phyloP scores from a whole-genome alignment of 805 yeast genomes.

The Clavispora carvajalis region DNA sequence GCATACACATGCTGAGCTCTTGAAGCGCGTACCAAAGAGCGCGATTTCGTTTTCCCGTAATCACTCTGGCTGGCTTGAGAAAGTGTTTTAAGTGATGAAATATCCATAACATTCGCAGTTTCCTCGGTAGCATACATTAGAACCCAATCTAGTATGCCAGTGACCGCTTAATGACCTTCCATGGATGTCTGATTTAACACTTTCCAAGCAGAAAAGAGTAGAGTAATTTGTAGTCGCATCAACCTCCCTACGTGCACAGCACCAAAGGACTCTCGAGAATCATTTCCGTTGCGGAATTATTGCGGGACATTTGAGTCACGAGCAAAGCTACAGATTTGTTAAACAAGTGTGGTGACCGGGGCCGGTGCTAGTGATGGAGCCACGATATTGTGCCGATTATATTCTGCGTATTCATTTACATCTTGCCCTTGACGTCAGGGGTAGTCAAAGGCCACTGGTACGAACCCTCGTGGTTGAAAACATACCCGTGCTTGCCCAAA shows the following conservation, averaged over 20 bases:
- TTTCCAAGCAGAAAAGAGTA: background rate
- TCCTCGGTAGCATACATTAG: slow-evolving; percentile 88
- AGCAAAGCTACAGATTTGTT: too few species aligned
- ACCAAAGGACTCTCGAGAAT: too few species aligned
- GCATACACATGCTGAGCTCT: slow-evolving; percentile 12
- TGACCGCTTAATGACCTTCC: slow-evolving; percentile 87
- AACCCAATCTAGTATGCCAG: slow-evolving; percentile 80
- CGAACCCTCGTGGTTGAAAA: slow-evolving; percentile 52
- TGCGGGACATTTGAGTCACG: too few species aligned
- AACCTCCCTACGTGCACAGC: too few species aligned
- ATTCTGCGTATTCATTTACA: slow-evolving; percentile 7
- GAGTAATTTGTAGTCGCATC: too few species aligned
- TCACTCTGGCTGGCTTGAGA: background rate
- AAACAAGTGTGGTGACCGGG: too few species aligned
- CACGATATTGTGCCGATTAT: background rate
- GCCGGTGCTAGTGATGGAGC: too few species aligned
- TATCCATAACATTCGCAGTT: slow-evolving; percentile 85
- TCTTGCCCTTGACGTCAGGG: slow-evolving; percentile 32
- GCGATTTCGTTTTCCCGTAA: background rate
- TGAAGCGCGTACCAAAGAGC: slow-evolving; percentile 26
- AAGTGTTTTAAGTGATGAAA: slow-evolving; percentile 59
- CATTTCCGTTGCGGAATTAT: too few species aligned
- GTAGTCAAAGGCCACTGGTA: slow-evolving; percentile 92
- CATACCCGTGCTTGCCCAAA: slow-evolving; percentile 66
- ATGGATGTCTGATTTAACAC: slow-evolving; percentile 76